Base-by-base conservation (phyloP, 2,329 filamentous ascomycete genomes). In the Pseudocercospora fuligena region DNA sequence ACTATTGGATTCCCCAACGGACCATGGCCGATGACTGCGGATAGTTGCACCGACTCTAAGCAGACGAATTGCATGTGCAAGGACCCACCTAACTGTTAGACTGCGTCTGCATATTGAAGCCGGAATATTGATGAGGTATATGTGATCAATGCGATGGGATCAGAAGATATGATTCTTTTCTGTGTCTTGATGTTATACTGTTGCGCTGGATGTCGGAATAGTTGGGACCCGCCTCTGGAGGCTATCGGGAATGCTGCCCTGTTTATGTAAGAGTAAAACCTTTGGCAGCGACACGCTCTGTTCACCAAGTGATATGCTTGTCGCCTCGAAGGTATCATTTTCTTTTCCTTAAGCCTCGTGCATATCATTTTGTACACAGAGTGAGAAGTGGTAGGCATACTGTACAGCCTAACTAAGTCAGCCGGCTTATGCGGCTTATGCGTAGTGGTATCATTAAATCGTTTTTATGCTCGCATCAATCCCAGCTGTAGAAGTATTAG, bases 401-500 rank as follows among this genome's bases (percentile, higher is more conserved):
- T 56, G 27, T 56, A 56, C 53, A 56, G 16, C 7, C 21, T 12
- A 46, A 43, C 14, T 16, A 43, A 51, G n/a, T 21, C 49, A 27
- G 51, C 16, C 23, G 19, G 59, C 31, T 43, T 40, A 58, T 23
- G 56, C 31, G 33, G 59, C 56, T 43, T 40, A 43, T 36, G 56
- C 56, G 33, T 58, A 19, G n/a, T 40, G 31, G 56, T 58, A 58
- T 40, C 31, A 25, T 36, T 36, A 3, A 8, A 21, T 58, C 56
- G 19, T 58, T 19, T 43, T 40, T 16, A 62, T 60, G 25, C 31
- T 14, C 49, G 27, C 53, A 58, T 65, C 54, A 67, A 51, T 67
- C 66, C 66, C 66, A 67, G 27, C 66, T 67, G 23, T n/a, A 43
- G 40, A 43, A 19, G 40, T 16, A 9, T 51, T 19, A 51, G 25